Conservation (phyloP, 768 basidiomycete genomes). For the Russula abietina region DNA sequence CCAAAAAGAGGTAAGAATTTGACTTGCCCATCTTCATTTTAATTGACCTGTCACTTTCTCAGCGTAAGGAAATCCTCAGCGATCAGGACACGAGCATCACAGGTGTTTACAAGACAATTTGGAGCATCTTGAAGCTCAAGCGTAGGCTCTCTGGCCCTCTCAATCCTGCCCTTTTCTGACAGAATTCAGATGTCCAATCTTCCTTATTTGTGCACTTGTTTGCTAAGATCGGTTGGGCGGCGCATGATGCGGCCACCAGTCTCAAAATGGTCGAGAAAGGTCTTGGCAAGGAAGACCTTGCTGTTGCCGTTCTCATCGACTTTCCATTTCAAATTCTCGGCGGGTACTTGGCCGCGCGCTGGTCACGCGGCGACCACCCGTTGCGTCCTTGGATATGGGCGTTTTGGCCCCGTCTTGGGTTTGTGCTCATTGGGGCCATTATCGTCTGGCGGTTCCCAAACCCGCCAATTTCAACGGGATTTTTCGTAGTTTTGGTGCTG, state of each 20-base stretch:
- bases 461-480: constrained; percentile 63
- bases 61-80: constrained; percentile 71
- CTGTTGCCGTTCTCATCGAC: constrained; percentile 92
- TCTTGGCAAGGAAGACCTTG: constrained; percentile 89
- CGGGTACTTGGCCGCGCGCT: constrained; percentile 90
- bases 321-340: constrained; percentile 96
- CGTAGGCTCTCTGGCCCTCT: constrained; percentile 46
- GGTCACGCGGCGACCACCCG: constrained; percentile 76
- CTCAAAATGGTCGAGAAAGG: constrained; percentile 98
- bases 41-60: neutral
- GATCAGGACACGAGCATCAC: constrained; percentile 86
- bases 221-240: constrained; percentile 91
- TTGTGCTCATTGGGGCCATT: constrained; percentile 64
- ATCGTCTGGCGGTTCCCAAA: constrained; percentile 83
- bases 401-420: constrained; percentile 79
- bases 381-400: constrained; percentile 86
- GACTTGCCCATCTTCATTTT: neutral
- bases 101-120: constrained; percentile 90
- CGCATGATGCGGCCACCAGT: constrained; percentile 84
- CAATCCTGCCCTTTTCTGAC: constrained; percentile 10
- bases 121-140: constrained; percentile 84
- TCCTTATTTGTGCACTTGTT: constrained; percentile 83
- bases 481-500: constrained; percentile 74
- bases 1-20: constrained; percentile 71
- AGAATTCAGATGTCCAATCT: constrained; percentile 72